A percentile compares a stretch with the other conserved stretches of the same genome.
These are phyloP conservation scores for Podochytrium sp. DNA, from an alignment of 192 early-diverging fungal species.

Conservation along the genomic window DNA sequence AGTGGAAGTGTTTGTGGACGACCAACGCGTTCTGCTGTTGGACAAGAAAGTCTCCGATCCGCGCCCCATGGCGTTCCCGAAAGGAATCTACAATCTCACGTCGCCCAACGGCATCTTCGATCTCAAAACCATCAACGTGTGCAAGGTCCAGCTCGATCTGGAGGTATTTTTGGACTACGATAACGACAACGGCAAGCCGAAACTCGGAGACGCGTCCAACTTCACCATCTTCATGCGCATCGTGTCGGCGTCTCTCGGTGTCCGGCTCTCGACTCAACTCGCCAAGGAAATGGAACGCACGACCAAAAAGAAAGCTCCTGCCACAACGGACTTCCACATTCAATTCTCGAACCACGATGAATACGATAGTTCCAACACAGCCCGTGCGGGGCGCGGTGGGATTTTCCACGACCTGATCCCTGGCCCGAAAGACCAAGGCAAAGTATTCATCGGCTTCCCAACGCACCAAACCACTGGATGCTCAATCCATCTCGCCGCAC, in stretches of 20 bases:
- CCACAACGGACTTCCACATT: slow-evolving; percentile 67
- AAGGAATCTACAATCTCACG: slow-evolving; percentile 39
- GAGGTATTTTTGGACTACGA: slow-evolving; percentile 35
- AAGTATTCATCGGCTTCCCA: slow-evolving; percentile 86
- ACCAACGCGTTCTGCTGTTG: slow-evolving; percentile 58
- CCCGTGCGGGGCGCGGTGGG: slow-evolving; percentile 47
- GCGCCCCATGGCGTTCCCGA: slow-evolving; percentile 59
- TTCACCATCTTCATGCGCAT: slow-evolving; percentile 73
- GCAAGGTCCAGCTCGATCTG: slow-evolving; percentile 58
- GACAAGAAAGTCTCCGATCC: slow-evolving; percentile 70
- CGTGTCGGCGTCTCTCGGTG: slow-evolving; percentile 63
- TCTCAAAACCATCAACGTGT: slow-evolving; percentile 63
- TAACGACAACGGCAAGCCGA: neutral
- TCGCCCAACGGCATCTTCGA: slow-evolving; percentile 77
- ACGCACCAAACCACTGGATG: slow-evolving; percentile 92
- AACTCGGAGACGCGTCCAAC: slow-evolving; percentile 8
- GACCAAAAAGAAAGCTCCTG: slow-evolving; percentile 85
- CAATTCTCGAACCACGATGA: slow-evolving; percentile 79
- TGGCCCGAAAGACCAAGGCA: slow-evolving; percentile 72
- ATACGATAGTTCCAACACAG: slow-evolving; percentile 61
- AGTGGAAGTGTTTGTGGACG: slow-evolving; percentile 66
- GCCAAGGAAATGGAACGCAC: slow-evolving; percentile 80
- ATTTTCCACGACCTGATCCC: slow-evolving; percentile 81
- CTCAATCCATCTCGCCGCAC: slow-evolving; percentile 74
- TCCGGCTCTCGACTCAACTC: slow-evolving; percentile 57